A percentile compares a stretch with the other conserved stretches of the same genome.
phyloP scores from a whole-genome alignment of 1,139 yeast species.

The Geotrichum europaeum region DNA sequence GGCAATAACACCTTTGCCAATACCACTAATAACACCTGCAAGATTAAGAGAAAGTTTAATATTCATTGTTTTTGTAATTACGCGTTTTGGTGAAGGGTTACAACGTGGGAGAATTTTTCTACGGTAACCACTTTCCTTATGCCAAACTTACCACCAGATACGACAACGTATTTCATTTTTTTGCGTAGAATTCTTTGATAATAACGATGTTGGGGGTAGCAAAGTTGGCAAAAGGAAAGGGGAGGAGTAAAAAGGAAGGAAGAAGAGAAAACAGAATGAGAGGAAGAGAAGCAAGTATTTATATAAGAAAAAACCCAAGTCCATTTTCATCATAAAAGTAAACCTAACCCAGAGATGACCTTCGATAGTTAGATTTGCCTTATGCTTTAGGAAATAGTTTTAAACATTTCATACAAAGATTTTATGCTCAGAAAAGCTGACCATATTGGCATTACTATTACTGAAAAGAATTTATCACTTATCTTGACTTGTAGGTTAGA shows the following conservation, averaged over 20 bases:
- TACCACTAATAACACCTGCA: constrained; percentile 93
- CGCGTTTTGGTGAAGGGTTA: not conserved
- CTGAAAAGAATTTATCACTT: too few species aligned
- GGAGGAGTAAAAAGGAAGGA: not conserved
- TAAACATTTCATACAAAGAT: not conserved
- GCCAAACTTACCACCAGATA: constrained; percentile 66
- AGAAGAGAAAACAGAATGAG: not conserved
- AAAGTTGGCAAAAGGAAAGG: constrained; percentile 13
- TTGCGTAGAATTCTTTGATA: not conserved
- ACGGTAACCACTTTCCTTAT: constrained; percentile 2
- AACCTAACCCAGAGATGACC: not conserved
- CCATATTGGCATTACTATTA: too few species aligned
- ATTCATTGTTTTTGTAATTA: not conserved
- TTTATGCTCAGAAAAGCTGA: too few species aligned
- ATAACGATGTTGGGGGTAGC: constrained; percentile 8
- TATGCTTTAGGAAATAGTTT: not conserved
- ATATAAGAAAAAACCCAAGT: not conserved
- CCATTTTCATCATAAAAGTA: not conserved
- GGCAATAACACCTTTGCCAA: constrained; percentile 96
- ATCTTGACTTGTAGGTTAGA: too few species aligned
- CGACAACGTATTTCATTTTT: constrained; percentile 94
- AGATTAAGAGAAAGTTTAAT: constrained; percentile 51
- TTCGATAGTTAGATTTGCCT: not conserved
- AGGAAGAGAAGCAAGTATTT: not conserved
- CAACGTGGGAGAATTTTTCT: not conserved